phyloP scores from a whole-genome alignment of 2,329 filamentous ascomycete genomes.

The Fusarium vanettenii region DNA sequence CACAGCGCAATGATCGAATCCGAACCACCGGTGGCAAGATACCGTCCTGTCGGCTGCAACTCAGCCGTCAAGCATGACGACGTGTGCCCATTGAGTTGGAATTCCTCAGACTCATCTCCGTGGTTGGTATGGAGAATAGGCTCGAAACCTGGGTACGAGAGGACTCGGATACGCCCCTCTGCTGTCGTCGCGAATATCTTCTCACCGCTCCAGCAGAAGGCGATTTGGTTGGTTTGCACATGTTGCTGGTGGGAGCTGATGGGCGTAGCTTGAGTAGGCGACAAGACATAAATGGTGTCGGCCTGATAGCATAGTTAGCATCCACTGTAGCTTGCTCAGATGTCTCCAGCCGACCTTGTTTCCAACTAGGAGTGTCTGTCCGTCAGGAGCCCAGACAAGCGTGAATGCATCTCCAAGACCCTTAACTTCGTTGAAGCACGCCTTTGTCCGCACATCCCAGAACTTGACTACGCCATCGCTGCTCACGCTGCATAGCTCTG shows the following conservation, averaged over 20 bases:
- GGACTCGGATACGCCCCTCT: conserved; percentile 76
- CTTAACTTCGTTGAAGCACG: conserved; percentile 76
- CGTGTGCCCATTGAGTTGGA: conserved; percentile 77
- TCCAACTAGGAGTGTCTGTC: conserved; percentile 76
- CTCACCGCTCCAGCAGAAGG: conserved; percentile 78
- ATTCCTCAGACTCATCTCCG: conserved; percentile 60
- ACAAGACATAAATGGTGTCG: conserved; percentile 72
- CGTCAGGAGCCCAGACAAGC: conserved; percentile 79
- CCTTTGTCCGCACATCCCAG: conserved; percentile 83
- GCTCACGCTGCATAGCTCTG: conserved; percentile 80
- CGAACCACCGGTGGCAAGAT: conserved; percentile 79
- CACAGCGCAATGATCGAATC: conserved; percentile 82
- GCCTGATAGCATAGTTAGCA: conserved; percentile 54
- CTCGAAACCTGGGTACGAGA: conserved; percentile 74
- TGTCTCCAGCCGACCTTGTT: conserved; percentile 68
- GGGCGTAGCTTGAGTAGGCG: conserved; percentile 66
- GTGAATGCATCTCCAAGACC: conserved; percentile 75
- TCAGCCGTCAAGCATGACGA: conserved; percentile 76
- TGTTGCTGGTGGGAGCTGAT: conserved; percentile 70
- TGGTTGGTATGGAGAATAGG: conserved; percentile 64
- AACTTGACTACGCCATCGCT: conserved; percentile 80
- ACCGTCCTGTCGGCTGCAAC: conserved; percentile 76
- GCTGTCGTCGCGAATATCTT: conserved; percentile 78
- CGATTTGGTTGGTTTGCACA: conserved; percentile 76
- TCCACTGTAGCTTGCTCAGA: not conserved